Base-by-base conservation (phyloP, 371 early-diverging fungal genomes). In the Mucor sp. region DNA sequence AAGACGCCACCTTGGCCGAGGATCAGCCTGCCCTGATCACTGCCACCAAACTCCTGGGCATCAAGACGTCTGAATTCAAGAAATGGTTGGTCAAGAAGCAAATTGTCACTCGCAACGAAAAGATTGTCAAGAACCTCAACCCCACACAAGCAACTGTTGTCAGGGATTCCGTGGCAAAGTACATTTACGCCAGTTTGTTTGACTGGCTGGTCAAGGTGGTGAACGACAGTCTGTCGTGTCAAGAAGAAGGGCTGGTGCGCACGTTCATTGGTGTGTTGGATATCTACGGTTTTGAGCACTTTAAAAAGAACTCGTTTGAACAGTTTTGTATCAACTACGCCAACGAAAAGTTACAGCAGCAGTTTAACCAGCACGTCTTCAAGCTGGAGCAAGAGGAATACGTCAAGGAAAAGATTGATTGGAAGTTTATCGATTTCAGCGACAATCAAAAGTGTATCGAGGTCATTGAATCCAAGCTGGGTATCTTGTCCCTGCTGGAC, bases 251-350 rank as follows among this genome's bases (percentile, higher is more conserved):
- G 0, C 21, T 44, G 6, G 85, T 87, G 14, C 66, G 74, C 11
- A 82, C 80, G 6, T 97, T 97, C 70, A 97, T 97, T 68, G 99
- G 97, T 79, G 96, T 98, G 1, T 85, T 98, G 74, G 95, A 99
- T 92, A 94, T 97, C 80, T 95, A 96, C 75, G 96, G 99, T 68
- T 95, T 97, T 84, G 95, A 95, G 79, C 98, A 99, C 71, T 98
- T 98, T 76, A 89, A 95, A 79, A 92, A 90, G 80, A 99, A 99
- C 82, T 95, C 96, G 8, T 99, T 99, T 77, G 99, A 99, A 81
- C 99, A 99, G 85, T 96, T 99, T 78, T 98, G 99, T 87, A 98
- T 99, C 81, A 99, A 96, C 86, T 99, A 93, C 83, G 97, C 97
- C 66, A 99, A 95, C 77, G 99, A 94, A 78, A 98, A 97, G 83